A percentile compares a stretch with the other conserved stretches of the same genome.
Evolutionary conservation across 1,284 basidiomycete genomes (phyloP).

Genomic region (Rhodotorula sp.): DNA sequence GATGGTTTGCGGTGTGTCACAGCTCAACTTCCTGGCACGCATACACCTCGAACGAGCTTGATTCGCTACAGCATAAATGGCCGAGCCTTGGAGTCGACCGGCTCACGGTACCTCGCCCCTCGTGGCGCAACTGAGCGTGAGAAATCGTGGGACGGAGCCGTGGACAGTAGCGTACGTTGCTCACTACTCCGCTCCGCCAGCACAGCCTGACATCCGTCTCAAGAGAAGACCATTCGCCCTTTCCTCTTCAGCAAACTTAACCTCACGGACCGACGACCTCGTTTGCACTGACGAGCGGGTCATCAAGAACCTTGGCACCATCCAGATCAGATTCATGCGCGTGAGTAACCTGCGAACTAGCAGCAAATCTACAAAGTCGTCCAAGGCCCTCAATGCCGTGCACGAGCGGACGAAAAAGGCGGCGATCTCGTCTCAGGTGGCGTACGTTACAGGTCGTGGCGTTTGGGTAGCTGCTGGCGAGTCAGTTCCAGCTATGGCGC

Average conservation of each 20-base stretch:
- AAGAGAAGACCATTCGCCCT: conserved; percentile 1
- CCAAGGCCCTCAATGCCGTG: not conserved
- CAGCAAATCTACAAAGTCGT: not conserved
- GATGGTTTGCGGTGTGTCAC: not conserved
- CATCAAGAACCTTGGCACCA: not conserved
- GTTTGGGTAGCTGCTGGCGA: not conserved
- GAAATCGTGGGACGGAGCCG: too few relatives aligned
- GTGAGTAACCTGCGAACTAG: not conserved
- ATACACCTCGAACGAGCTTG: too few relatives aligned
- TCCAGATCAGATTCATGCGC: not conserved
- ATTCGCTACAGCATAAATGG: too few relatives aligned
- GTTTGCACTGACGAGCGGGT: conserved; percentile 1
- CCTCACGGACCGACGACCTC: conserved; percentile 7
- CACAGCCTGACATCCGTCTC: too few relatives aligned
- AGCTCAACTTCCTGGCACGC: too few relatives aligned
- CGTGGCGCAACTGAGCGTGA: too few relatives aligned
- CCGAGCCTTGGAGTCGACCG: not conserved
- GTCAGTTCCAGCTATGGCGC: too few relatives aligned
- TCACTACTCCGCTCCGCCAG: too few relatives aligned
- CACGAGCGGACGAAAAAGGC: conserved; percentile 26
- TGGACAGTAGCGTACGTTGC: too few relatives aligned
- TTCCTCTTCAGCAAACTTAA: conserved; percentile 7
- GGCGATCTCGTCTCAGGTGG: conserved; percentile 2
- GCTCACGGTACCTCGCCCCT: too few relatives aligned
- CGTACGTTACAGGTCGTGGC: too few relatives aligned